These are phyloP conservation scores for Metrosideros polymorpha DNA, from an alignment of 441 rosid genomes.

Conservation along the genomic window DNA sequence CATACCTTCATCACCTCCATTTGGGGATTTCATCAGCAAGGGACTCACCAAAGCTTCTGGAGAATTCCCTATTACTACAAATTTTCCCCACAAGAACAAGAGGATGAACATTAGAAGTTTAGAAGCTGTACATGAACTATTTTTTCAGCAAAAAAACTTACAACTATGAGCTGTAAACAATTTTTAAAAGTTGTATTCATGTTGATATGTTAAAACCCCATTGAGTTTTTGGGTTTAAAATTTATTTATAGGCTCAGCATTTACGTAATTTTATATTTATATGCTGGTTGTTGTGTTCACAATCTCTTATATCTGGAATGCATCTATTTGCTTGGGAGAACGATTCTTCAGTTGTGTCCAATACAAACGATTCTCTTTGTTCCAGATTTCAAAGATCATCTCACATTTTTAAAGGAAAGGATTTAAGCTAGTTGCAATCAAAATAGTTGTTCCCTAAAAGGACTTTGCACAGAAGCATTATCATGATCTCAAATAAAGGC, in stretches of 20 bases:
- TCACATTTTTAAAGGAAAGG: conserved; percentile 96
- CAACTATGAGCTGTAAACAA: neutral
- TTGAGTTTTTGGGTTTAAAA: neutral
- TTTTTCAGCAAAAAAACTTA: neutral
- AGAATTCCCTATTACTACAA: too few relatives aligned
- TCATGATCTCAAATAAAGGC: conserved; percentile 87
- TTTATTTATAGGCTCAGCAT: neutral
- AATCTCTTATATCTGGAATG: neutral
- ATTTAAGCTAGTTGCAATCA: conserved; percentile 89
- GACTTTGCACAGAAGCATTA: conserved; percentile 85
- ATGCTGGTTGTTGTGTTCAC: neutral
- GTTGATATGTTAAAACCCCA: neutral
- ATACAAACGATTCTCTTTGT: neutral
- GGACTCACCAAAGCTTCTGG: too few relatives aligned
- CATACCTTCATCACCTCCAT: too few relatives aligned
- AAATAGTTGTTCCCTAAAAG: conserved; percentile 68
- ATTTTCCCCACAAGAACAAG: too few relatives aligned
- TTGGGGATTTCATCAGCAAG: too few relatives aligned
- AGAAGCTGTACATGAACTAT: too few relatives aligned
- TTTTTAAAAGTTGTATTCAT: neutral
- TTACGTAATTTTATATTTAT: neutral
- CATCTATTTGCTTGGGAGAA: neutral
- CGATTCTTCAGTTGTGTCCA: neutral
- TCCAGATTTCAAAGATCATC: conserved; percentile 78
- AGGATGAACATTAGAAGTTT: too few relatives aligned